Evolutionary conservation across 257 asterid genomes (phyloP).

Genomic region (Nicotiana knightiana): DNA sequence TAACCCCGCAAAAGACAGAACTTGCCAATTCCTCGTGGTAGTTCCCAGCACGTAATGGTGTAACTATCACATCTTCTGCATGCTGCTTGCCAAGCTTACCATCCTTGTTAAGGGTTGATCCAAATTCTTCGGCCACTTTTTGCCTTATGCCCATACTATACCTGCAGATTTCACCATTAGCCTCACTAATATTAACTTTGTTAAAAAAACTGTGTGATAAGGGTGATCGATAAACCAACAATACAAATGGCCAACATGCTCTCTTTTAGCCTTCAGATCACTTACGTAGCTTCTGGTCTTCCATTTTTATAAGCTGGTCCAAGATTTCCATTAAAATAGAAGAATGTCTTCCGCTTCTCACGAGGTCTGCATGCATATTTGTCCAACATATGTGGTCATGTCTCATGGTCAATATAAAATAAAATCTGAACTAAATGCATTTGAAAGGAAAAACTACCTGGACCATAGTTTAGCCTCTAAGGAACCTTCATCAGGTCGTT

Average conservation of each 20-base stretch:
- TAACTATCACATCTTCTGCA: slow-evolving; percentile 69
- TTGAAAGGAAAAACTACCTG: slow-evolving; percentile 34
- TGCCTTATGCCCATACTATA: slow-evolving; percentile 99
- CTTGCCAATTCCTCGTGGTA: slow-evolving; percentile 69
- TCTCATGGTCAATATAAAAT: neutral
- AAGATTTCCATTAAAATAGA: slow-evolving; percentile 92
- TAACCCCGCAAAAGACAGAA: slow-evolving; percentile 86
- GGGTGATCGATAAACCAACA: neutral
- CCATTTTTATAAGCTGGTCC: slow-evolving; percentile 86
- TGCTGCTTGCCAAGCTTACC: slow-evolving; percentile 92
- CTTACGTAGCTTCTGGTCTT: slow-evolving; percentile 94
- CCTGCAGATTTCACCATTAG: slow-evolving; percentile 35
- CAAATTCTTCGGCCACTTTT: slow-evolving; percentile 88
- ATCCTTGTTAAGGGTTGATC: slow-evolving; percentile 72
- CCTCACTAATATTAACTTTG: neutral
- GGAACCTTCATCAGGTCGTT: slow-evolving; percentile 61
- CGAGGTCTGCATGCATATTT: slow-evolving; percentile 58
- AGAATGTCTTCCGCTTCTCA: slow-evolving; percentile 57
- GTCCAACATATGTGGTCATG: neutral
- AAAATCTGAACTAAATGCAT: neutral
- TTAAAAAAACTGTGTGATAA: neutral
- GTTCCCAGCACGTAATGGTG: slow-evolving; percentile 55
- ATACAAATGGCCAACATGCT: neutral
- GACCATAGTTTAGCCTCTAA: slow-evolving; percentile 59
- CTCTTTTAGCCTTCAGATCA: slow-evolving; percentile 3